Base-by-base conservation (phyloP, 2,329 filamentous ascomycete genomes). In the Neospermospora avenae region DNA sequence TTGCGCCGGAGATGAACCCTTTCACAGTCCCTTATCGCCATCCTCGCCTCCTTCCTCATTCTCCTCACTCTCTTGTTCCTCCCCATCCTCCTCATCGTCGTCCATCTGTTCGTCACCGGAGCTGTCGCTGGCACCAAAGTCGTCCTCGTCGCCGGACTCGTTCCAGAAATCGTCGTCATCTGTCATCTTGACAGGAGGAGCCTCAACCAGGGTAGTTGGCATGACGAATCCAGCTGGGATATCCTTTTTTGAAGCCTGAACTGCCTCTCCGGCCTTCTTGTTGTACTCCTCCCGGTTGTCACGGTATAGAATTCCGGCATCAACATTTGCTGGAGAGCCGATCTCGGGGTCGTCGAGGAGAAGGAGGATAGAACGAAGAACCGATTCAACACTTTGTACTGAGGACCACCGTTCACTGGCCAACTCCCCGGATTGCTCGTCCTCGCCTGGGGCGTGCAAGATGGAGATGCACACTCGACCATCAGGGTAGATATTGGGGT, bases 381-480 rank as follows among this genome's bases (percentile, higher is more conserved):
- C 93, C 2, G 92, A 96, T 77, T 98, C 95, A 51, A 96, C 93
- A 20, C 93, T 90, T 74, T 98, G 93, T 3, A 95, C 86, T 1
- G 95, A 93, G 5, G 91, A 92, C 93, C 93, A 99, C 60, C 93
- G 89, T 77, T 98, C 95, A 60, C 88, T 89, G 6, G 95, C 93
- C 41, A 84, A 77, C 76, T 98, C 93, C 63, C 95, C 95, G 0
- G 93, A 96, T 80, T 93, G 93, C 68, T 89, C 85, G 72, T 98
- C 93, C 63, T 97, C 91, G 66, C 95, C 95, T 0, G 95, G 92
- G 18, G 85, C 84, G 75, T 99, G 93, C 11, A 99, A 85, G 70
- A 99, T 99, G 48, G 93, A 97, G 73, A 99, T 98, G 79, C 95
- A 98, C 46, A 98, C 83, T 67, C 88, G 88, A 69, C 93, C 93